These are phyloP conservation scores for Hippophae tibetana DNA, from an alignment of 306 rosid genomes.

Conservation along the genomic window DNA sequence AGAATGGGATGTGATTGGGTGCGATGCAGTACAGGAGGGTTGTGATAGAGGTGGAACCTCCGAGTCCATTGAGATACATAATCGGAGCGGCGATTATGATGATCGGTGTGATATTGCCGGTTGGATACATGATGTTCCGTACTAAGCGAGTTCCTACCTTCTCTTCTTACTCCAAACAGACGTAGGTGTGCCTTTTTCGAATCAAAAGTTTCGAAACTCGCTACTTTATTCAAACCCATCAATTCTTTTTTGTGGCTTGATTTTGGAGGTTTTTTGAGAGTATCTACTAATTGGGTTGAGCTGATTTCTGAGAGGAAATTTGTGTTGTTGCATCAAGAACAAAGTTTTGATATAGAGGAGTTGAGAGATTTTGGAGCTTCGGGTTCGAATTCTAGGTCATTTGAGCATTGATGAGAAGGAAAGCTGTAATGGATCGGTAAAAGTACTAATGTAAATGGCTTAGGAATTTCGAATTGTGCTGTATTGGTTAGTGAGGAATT, in stretches of 20 bases:
- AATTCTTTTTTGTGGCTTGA: neutral
- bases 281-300: neutral
- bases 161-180: slow-evolving; percentile 95
- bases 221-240: neutral
- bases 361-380: slow-evolving; percentile 15
- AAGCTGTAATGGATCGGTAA: slow-evolving; percentile 11
- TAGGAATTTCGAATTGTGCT: slow-evolving; percentile 18
- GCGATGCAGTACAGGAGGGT: slow-evolving; percentile 38
- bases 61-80: slow-evolving; percentile 68
- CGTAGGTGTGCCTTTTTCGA: slow-evolving; percentile 86
- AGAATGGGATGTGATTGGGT: slow-evolving; percentile 8
- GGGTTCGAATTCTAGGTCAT: slow-evolving; percentile 14
- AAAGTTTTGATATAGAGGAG: slow-evolving; percentile 43
- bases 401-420: slow-evolving; percentile 9
- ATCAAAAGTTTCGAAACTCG: neutral
- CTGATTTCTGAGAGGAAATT: neutral
- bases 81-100: slow-evolving; percentile 87
- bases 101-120: slow-evolving; percentile 91
- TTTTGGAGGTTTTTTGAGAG: neutral
- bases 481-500: slow-evolving; percentile 10
- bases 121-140: slow-evolving; percentile 98
- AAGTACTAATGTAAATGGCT: slow-evolving; percentile 29
- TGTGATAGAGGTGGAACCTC: slow-evolving; percentile 71
- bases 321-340: slow-evolving; percentile 28
- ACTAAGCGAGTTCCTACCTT: slow-evolving; percentile 82